Evolutionary conservation across 371 early-diverging fungal genomes (phyloP), one percentile per base, ranked within the genome.

Genomic region (Fennellomyces sp.): DNA sequence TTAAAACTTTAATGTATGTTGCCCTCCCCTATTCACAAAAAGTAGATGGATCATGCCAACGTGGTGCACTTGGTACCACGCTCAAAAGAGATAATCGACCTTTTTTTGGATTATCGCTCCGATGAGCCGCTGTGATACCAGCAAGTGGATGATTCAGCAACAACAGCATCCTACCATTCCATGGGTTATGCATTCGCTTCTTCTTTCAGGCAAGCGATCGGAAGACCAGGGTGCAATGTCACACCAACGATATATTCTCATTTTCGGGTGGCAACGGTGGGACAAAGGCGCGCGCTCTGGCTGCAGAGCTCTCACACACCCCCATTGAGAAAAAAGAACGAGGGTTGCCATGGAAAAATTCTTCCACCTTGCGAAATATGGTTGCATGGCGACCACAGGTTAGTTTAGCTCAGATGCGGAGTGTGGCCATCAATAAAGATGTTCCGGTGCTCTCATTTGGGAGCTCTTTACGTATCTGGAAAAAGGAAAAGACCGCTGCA

Each of bases 271-370:
- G 45, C 45, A 45, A 45, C 0, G 19, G 45, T 45, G 3, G 10
- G 45, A 45, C 45, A 45, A 45, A 23, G 10, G 6, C n/a, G n/a
- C n/a, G n/a, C n/a, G n/a, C n/a, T n/a, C n/a, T n/a, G n/a, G n/a
- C n/a, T n/a, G n/a, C n/a, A n/a, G n/a, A n/a, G n/a, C n/a, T n/a
- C n/a, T n/a, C n/a, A n/a, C n/a, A n/a, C n/a, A n/a, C n/a, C n/a
- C n/a, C n/a, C n/a, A n/a, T n/a, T n/a, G n/a, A n/a, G n/a, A n/a
- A n/a, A n/a, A n/a, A n/a, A n/a, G n/a, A n/a, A n/a, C n/a, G n/a
- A n/a, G n/a, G n/a, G n/a, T n/a, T n/a, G 93, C 95, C 26, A 95
- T 97, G 96, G 96, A 96, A 68, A 95, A 96, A 63, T 95, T 95
- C 13, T 72, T 97, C 33, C 75, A 96, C 6, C 91, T 95, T 2